phyloP scores from a whole-genome alignment of 352 stramenopile genomes.

The Globisporangium takayamanum region DNA sequence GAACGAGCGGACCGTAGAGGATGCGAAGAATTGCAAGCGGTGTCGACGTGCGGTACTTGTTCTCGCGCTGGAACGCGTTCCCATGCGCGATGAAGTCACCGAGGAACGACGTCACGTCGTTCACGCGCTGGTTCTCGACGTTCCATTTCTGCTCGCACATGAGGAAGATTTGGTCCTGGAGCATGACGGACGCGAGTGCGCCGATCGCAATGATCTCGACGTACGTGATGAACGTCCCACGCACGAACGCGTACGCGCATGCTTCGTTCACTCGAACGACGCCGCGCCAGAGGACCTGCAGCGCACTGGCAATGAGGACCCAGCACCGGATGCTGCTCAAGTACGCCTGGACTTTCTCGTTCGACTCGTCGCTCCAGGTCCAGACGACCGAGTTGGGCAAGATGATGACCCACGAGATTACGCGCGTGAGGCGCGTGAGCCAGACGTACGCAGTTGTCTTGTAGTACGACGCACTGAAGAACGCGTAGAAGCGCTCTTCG shows the following conservation, averaged over 20 bases:
- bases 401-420: conserved; percentile 54
- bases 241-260: conserved; percentile 21
- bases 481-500: conserved; percentile 24
- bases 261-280: conserved; percentile 26
- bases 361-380: conserved; percentile 23
- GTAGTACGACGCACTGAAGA: conserved; percentile 27
- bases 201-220: conserved; percentile 18
- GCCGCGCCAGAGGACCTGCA: conserved; percentile 24
- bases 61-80: conserved; percentile 22
- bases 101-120: conserved; percentile 13
- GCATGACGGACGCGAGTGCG: conserved; percentile 5
- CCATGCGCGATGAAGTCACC: conserved; percentile 13
- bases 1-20: conserved; percentile 12
- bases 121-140: conserved; percentile 20
- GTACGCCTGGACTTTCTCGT: conserved; percentile 28
- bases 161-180: conserved; percentile 13
- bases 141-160: conserved; percentile 20
- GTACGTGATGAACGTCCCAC: conserved; percentile 17
- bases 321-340: conserved; percentile 33
- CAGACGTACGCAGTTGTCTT: conserved; percentile 13
- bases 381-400: conserved; percentile 45
- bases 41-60: conserved; percentile 11
- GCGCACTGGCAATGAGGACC: conserved; percentile 24
- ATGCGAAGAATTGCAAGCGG: conserved; percentile 10
- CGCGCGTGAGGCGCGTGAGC: conserved; percentile 17